phyloP scores from a whole-genome alignment of 495 filamentous ascomycete genomes.

The Trichoderma parareesei region DNA sequence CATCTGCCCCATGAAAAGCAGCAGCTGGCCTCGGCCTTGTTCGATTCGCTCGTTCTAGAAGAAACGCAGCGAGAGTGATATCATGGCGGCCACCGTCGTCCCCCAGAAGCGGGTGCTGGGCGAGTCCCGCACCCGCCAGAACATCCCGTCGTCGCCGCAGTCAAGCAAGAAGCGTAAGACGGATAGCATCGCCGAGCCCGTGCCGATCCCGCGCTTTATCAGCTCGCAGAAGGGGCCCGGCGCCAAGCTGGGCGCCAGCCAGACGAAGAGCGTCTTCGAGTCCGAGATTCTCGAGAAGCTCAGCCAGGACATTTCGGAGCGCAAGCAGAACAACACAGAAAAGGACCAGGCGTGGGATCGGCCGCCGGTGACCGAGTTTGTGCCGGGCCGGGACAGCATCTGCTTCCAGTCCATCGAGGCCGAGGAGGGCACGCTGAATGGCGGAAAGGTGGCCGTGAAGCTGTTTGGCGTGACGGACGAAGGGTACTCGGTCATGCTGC shows the following conservation, averaged over 20 bases:
- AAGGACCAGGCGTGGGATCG: constrained; percentile 92
- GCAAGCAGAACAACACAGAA: constrained; percentile 79
- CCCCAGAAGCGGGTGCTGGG: constrained; percentile 47
- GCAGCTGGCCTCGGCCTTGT: neutral
- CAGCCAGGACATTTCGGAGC: constrained; percentile 77
- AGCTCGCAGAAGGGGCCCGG: constrained; percentile 51
- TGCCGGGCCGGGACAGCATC: constrained; percentile 62
- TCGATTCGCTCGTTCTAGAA: neutral
- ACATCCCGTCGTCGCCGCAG: constrained; percentile 33
- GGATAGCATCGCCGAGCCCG: constrained; percentile 43
- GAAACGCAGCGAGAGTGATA: neutral
- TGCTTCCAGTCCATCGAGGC: constrained; percentile 94
- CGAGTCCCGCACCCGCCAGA: constrained; percentile 40
- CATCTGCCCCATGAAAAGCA: neutral
- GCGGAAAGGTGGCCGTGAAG: constrained; percentile 67
- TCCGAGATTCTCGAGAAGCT: constrained; percentile 89
- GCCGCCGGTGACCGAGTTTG: constrained; percentile 63
- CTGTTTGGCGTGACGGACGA: constrained; percentile 95
- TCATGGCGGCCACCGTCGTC: constrained; percentile 35
- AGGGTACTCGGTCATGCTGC: constrained; percentile 88
- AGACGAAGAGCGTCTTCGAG: constrained; percentile 88
- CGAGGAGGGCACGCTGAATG: constrained; percentile 73
- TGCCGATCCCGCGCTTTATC: constrained; percentile 37
- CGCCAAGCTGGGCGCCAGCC: constrained; percentile 62
- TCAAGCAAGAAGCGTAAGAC: constrained; percentile 69